Percentiles rank a stretch among this genome's conserved stretches.
Conservation (phyloP, 495 filamentous ascomycete species). For the Neurospora sp. region DNA sequence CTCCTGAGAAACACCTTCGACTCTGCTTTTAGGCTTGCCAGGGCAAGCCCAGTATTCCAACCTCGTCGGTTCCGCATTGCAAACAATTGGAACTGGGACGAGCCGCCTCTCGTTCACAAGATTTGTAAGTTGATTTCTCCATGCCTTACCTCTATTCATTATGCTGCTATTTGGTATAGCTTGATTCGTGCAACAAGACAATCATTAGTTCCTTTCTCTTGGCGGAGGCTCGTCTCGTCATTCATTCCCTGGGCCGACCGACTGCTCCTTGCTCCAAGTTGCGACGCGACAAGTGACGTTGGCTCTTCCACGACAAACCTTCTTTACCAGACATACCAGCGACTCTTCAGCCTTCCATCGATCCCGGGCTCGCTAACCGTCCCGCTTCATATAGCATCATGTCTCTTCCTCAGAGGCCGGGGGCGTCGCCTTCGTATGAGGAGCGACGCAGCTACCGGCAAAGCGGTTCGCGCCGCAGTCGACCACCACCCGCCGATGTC, state of each 20-base stretch:
- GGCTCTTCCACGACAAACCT: neutral
- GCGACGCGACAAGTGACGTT: neutral
- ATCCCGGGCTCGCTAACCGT: constrained; percentile 13
- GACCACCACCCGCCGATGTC: constrained; percentile 49
- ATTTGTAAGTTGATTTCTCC: constrained; percentile 13
- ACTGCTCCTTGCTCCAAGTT: neutral
- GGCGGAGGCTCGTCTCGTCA: neutral
- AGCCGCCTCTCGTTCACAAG: constrained; percentile 11
- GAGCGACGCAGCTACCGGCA: constrained; percentile 52
- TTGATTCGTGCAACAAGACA: neutral
- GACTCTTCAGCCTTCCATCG: neutral
- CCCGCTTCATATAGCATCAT: constrained; percentile 30
- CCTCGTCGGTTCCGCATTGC: neutral
- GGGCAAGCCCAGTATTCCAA: constrained; percentile 13
- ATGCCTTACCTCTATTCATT: neutral
- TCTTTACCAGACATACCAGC: neutral
- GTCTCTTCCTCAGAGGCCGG: constrained; percentile 60
- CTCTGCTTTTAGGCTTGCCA: constrained; percentile 3
- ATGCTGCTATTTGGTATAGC: neutral
- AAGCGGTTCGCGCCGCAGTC: constrained; percentile 31
- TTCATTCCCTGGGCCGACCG: neutral
- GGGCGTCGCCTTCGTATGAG: constrained; percentile 50
- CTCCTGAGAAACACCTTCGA: constrained; percentile 11
- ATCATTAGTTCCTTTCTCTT: neutral
- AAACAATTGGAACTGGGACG: constrained; percentile 7